phyloP scores from a whole-genome alignment of 352 stramenopile genomes.

The Plasmopara viticola region DNA sequence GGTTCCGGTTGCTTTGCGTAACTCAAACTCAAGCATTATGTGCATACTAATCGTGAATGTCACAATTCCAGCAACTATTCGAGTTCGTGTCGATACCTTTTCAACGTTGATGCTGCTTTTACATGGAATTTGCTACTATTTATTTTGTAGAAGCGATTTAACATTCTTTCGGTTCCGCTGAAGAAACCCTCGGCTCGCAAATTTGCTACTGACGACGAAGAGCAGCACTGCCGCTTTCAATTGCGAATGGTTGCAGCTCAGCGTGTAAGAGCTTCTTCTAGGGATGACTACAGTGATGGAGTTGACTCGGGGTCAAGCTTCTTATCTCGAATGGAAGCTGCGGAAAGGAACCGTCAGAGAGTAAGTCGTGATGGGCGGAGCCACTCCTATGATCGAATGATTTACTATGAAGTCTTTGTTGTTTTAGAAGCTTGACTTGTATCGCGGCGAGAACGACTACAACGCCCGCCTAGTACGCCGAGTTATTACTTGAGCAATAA shows the following conservation, averaged over 20 bases:
- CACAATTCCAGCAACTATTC: constrained; percentile 16
- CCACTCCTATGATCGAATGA: background rate
- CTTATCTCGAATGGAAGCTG: constrained; percentile 70
- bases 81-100: constrained; percentile 12
- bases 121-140: constrained; percentile 1
- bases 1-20: background rate
- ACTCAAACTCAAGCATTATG: background rate
- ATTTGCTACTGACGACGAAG: constrained; percentile 69
- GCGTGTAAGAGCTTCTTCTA: constrained; percentile 13
- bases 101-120: background rate
- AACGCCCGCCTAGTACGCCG: constrained; percentile 37
- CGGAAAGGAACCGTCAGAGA: constrained; percentile 74
- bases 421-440: constrained; percentile 61
- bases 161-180: constrained; percentile 46
- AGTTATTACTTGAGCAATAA: background rate
- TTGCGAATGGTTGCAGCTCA: constrained; percentile 18
- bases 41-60: background rate
- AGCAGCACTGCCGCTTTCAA: constrained; percentile 66
- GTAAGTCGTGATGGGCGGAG: constrained; percentile 16
- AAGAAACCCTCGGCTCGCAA: constrained; percentile 34
- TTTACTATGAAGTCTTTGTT: constrained; percentile 1
- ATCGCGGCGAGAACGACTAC: constrained; percentile 73
- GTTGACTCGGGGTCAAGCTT: constrained; percentile 32
- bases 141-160: constrained; percentile 49
- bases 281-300: constrained; percentile 29